Base-by-base conservation (phyloP, 257 asterid species). In the Schizonepeta tenuifolia region DNA sequence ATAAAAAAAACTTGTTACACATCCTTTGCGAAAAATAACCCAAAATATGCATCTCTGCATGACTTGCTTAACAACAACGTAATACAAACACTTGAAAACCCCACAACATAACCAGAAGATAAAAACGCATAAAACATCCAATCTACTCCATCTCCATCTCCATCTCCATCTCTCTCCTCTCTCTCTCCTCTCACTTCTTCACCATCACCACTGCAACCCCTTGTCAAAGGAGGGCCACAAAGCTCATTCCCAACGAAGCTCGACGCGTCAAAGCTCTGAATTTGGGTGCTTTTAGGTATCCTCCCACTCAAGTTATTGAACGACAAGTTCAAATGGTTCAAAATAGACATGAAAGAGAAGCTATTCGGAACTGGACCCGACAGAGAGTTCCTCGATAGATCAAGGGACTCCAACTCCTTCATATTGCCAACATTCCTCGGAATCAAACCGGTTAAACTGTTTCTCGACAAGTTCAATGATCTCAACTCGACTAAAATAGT, bases 401-500 rank as follows among this genome's bases (percentile, higher is more conserved):
- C 81, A 21, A 77, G 73, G 54, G 73, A 70, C 56, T 77, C 65
- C 41, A 71, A 20, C 49, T 59, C 65, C 76, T 69, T 69, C 80
- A 76, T 69, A 13, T 76, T 65, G 24, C 75, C 79, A 17, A 76
- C 61, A 7, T 7, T 9, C 1, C 11, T 9, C 0, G 79, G 86
- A 33, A 78, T 75, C 40, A 18, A 33, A 17, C 82, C 75, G 5
- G 40, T 55, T 17, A 83, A 61, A 6, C 55, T 55, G 65, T 80
- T 77, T 2, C n/a, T 36, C 8, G 81, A 83, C 22, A 80, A 69
- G 65, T 71, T 84, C 21, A 80, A 64, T 12, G 78, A 63, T 22
- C 31, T 47, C 62, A 77, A 46, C 41, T 71, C 67, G 3, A 33
- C 66, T 13, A 80, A 74, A 22, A 47, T 31, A 10, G 70, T 36